Conservation (phyloP, 2,329 filamentous ascomycete species). For the Mycosphaerella arachidis region DNA sequence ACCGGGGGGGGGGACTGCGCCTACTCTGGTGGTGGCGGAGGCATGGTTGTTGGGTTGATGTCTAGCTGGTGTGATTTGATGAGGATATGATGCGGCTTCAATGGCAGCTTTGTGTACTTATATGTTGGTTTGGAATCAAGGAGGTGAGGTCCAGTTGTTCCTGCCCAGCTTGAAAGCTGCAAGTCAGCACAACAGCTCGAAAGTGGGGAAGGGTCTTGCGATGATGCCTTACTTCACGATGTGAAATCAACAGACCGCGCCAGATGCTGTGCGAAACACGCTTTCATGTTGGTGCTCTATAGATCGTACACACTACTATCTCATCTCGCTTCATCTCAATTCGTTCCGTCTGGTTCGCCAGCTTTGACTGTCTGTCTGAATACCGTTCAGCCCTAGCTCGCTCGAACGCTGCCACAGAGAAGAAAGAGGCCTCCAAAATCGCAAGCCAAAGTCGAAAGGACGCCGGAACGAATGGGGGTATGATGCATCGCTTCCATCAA, state of each 20-base stretch:
- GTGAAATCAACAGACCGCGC: background rate
- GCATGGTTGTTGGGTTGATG: background rate
- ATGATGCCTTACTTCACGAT: background rate
- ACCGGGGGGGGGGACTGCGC: background rate
- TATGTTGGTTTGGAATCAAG: background rate
- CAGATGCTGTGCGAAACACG: background rate
- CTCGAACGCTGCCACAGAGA: slow-evolving; percentile 12
- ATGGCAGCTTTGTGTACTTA: background rate
- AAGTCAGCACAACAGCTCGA: background rate
- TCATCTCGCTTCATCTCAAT: background rate
- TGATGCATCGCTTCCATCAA: slow-evolving; percentile 16
- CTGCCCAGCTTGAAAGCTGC: background rate
- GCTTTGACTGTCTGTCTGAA: background rate
- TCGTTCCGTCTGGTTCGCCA: background rate
- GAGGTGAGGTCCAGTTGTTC: background rate
- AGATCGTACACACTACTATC: background rate
- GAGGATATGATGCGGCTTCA: background rate
- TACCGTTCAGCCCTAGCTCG: background rate
- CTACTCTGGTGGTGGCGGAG: background rate
- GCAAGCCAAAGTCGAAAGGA: background rate
- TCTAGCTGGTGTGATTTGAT: background rate
- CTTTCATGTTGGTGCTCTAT: background rate
- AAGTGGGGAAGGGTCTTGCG: background rate
- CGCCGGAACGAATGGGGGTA: slow-evolving; percentile 17
- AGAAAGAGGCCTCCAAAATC: background rate